These are phyloP conservation scores for Scedosporium boydii DNA, from an alignment of 2,329 filamentous ascomycete species.

Conservation along the genomic window DNA sequence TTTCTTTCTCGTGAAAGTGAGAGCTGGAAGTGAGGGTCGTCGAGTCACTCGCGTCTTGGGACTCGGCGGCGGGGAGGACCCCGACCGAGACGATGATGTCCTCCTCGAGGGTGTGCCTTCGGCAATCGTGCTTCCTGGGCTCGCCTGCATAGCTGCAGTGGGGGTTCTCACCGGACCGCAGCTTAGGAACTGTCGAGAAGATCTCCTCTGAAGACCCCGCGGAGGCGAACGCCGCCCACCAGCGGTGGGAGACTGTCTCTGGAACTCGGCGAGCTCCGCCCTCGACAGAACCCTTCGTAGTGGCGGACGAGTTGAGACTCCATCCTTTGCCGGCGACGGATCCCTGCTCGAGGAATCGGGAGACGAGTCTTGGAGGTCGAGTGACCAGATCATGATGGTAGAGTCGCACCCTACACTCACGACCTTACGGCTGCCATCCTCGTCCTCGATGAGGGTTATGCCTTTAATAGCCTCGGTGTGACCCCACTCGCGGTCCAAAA, in stretches of 20 bases:
- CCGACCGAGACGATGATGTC: constrained; percentile 32
- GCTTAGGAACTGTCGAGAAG: constrained; percentile 29
- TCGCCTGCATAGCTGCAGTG: constrained; percentile 26
- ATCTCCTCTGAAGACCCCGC: constrained; percentile 41
- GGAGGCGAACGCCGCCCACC: constrained; percentile 45
- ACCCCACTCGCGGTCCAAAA: constrained; percentile 85
- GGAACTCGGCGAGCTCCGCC: constrained; percentile 76
- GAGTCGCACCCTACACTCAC: constrained; percentile 73
- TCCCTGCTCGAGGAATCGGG: constrained; percentile 36
- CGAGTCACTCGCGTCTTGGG: constrained; percentile 37
- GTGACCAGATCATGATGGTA: constrained; percentile 71
- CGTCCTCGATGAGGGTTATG: constrained; percentile 58
- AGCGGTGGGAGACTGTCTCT: constrained; percentile 34
- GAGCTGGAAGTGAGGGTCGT: constrained; percentile 44
- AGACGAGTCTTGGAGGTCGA: constrained; percentile 37
- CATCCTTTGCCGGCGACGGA: constrained; percentile 43
- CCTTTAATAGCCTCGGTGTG: constrained; percentile 92
- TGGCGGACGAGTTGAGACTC: constrained; percentile 55
- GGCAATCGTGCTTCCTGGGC: constrained; percentile 28
- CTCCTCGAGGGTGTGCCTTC: constrained; percentile 40
- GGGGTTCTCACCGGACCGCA: constrained; percentile 24
- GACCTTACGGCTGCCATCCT: constrained; percentile 45
- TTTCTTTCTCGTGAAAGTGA: constrained; percentile 39
- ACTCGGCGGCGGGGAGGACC: constrained; percentile 37
- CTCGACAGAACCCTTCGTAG: constrained; percentile 79